Evolutionary conservation across 2,329 filamentous ascomycete species (phyloP), one percentile per base, ranked within the genome.

Genomic region (Alternaria triticina): DNA sequence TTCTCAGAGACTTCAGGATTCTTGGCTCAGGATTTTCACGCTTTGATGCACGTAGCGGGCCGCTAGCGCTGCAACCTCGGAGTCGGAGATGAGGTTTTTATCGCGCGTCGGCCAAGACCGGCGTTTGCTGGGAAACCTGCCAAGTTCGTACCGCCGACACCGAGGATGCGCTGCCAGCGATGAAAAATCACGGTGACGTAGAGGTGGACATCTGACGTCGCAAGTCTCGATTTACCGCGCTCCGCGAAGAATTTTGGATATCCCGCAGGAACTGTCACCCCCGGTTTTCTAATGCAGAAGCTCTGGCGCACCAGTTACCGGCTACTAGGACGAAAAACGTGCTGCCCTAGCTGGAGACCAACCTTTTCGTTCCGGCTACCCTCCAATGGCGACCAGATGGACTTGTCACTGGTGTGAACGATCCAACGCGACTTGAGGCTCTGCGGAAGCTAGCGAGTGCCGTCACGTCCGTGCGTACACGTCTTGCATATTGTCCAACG

Each of bases 21-120:
- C 61, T 67, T 66, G 55, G 33, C 36, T 62, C 61, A 64, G 52
- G 61, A 54, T 58, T 65, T 63, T 66, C 58, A 36, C 61, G 56
- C 43, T 52, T 58, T 63, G 60, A 63, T 22, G 40, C 57, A 49
- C 44, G 54, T 46, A 62, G 64, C 60, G 70, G 66, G 65, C 62
- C 70, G 62, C 68, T 73, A 74, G 65, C 59, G 69, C 65, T 70
- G 64, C 62, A 69, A 72, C 62, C 50, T 72, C 68, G 65, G 66
- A 62, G 62, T 62, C 58, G 60, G 36, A 25, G 63, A 64, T 69
- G 61, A 67, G 64, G 43, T 52, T 63, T 62, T 63, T 15, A 22
- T 47, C 59, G 33, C 17, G 20, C 58, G 49, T 68, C 71, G 71
- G 70, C 52, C 62, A 73, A 72, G 62, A 68, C 70, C 71, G 71